phyloP scores from a whole-genome alignment of 495 filamentous ascomycete genomes.

The Penicillium ucsense region DNA sequence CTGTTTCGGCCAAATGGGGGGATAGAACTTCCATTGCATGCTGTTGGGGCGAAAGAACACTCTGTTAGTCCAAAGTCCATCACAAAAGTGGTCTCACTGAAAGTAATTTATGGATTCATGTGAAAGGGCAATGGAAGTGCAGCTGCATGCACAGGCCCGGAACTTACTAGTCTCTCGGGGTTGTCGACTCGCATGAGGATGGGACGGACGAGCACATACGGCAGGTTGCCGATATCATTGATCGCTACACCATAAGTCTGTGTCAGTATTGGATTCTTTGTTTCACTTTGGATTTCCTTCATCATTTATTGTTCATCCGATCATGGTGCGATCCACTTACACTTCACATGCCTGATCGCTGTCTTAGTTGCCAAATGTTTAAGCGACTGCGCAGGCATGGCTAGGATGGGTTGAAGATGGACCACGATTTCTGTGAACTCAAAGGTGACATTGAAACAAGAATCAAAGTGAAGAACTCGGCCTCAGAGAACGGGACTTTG shows the following conservation, averaged over 20 bases:
- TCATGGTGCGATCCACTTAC: slow-evolving; percentile 16
- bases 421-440: slow-evolving; percentile 5
- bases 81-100: too few species aligned
- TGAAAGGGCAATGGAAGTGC: background rate
- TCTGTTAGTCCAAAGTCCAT: background rate
- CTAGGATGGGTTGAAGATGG: slow-evolving; percentile 7
- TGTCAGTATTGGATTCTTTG: too few species aligned
- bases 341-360: slow-evolving; percentile 37
- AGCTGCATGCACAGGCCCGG: background rate
- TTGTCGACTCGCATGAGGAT: slow-evolving; percentile 55
- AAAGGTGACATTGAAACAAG: slow-evolving; percentile 8
- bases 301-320: background rate
- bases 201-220: slow-evolving; percentile 49
- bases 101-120: background rate
- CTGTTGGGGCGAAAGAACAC: slow-evolving; percentile 14
- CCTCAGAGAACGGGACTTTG: background rate
- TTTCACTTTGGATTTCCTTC: background rate
- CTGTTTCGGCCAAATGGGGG: slow-evolving; percentile 52
- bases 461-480: background rate
- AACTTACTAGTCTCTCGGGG: slow-evolving; percentile 53
- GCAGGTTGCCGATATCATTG: slow-evolving; percentile 53
- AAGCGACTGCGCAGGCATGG: slow-evolving; percentile 37
- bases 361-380: slow-evolving; percentile 31
- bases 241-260: slow-evolving; percentile 28
- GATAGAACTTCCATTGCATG: slow-evolving; percentile 51